These are phyloP conservation scores for Colletotrichum viniferum DNA, from an alignment of 2,329 filamentous ascomycete genomes.

Conservation along the genomic window DNA sequence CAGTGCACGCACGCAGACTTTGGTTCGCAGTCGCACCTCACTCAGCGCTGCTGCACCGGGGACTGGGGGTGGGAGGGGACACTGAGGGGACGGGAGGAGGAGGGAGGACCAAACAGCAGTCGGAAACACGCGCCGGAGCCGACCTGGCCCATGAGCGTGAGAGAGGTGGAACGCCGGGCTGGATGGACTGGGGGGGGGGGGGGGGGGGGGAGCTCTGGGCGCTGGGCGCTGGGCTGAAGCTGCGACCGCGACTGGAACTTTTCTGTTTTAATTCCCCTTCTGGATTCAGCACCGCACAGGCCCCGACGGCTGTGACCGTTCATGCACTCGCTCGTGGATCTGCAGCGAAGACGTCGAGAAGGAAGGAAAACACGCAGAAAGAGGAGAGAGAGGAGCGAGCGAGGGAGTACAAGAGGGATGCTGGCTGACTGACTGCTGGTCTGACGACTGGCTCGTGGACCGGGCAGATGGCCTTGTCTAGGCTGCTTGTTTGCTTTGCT, in stretches of 20 bases:
- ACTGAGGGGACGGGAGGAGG: background rate
- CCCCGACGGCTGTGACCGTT: background rate
- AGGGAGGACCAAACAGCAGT: slow-evolving; percentile 16
- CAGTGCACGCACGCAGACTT: background rate
- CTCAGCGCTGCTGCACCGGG: background rate
- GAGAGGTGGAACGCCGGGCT: background rate
- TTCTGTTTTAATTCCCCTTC: background rate
- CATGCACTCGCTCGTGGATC: background rate
- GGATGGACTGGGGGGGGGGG: background rate
- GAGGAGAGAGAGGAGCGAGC: background rate
- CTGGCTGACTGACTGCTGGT: background rate
- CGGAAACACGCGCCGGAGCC: slow-evolving; percentile 22
- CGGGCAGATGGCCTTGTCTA: background rate
- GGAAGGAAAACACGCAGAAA: background rate
- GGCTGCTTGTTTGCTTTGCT: background rate
- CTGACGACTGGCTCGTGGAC: background rate
- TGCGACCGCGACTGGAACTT: background rate
- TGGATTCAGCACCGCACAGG: background rate
- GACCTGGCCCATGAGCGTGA: background rate
- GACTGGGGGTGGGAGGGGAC: background rate
- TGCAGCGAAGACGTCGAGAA: background rate
- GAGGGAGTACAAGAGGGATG: background rate
- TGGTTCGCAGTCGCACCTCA: background rate
- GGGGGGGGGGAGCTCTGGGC: no score
- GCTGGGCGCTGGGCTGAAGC: background rate